These are phyloP conservation scores for Leptosphaerulina australis DNA, from an alignment of 2,329 filamentous ascomycete species.

Conservation along the genomic window DNA sequence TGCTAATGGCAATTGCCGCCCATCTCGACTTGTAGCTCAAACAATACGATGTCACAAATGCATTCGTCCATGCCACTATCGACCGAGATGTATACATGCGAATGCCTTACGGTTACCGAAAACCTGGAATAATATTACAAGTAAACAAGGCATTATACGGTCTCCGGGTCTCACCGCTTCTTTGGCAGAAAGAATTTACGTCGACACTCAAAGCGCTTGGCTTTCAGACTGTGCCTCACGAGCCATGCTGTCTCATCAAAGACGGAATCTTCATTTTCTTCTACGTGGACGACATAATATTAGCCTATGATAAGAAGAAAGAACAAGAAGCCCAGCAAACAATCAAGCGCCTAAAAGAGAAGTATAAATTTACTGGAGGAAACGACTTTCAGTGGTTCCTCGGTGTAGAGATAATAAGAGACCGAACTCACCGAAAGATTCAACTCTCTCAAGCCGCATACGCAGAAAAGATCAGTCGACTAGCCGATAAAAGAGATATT, in stretches of 20 bases:
- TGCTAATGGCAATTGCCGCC: too few species aligned
- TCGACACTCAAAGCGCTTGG: background rate
- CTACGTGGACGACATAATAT: too few species aligned
- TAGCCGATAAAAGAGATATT: background rate
- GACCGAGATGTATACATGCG: constrained; percentile 11
- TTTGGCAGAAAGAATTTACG: background rate
- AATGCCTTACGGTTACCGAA: background rate
- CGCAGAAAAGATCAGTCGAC: background rate
- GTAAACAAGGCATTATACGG: background rate
- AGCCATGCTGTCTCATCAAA: background rate
- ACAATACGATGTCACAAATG: constrained; percentile 27
- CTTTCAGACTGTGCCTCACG: background rate
- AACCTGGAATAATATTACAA: background rate
- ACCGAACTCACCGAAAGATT: background rate
- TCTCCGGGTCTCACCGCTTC: background rate
- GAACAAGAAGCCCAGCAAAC: background rate
- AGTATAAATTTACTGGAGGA: constrained; percentile 7
- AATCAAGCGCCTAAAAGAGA: background rate
- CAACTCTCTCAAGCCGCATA: background rate
- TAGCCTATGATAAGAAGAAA: background rate
- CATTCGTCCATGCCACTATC: constrained; percentile 25
- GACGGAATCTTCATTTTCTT: background rate
- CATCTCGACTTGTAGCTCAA: constrained; percentile 23
- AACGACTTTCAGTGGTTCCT: constrained; percentile 17
- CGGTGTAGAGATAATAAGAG: constrained; percentile 1